phyloP scores from a whole-genome alignment of 192 early-diverging fungal species.

The Pilobolus umbonatus region DNA sequence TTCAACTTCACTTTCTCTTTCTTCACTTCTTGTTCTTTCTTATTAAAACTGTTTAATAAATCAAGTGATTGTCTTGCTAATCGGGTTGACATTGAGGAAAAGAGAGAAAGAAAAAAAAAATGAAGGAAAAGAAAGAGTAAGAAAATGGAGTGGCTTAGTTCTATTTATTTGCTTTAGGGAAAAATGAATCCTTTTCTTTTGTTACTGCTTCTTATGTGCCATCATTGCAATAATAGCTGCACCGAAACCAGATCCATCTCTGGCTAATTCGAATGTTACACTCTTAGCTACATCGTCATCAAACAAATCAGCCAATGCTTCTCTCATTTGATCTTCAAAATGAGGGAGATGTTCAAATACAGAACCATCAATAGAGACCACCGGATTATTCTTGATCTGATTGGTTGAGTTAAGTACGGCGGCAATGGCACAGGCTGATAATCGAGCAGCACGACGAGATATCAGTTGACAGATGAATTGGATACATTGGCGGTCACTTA shows the following conservation, averaged over 20 bases:
- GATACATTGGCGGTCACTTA: conserved; percentile 75
- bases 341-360: conserved; percentile 74
- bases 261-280: conserved; percentile 63
- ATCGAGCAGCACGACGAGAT: conserved; percentile 77
- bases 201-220: conserved; percentile 26
- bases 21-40: not conserved
- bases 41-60: not conserved
- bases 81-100: conserved; percentile 9
- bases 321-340: conserved; percentile 74
- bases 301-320: conserved; percentile 70
- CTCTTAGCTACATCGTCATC: conserved; percentile 58
- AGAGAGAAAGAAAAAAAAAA: not conserved
- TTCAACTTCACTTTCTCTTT: not conserved
- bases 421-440: conserved; percentile 67
- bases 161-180: not conserved
- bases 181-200: not conserved
- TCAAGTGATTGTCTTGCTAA: conserved; percentile 13
- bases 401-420: conserved; percentile 64
- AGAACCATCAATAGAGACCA: conserved; percentile 60
- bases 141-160: too few relatives aligned
- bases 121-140: not conserved
- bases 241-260: conserved; percentile 84
- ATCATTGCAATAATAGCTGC: conserved; percentile 48
- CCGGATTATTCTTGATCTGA: not conserved
- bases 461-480: conserved; percentile 73